Evolutionary conservation across 208 protist species (phyloP).

Genomic region (Leishmania turanica): DNA sequence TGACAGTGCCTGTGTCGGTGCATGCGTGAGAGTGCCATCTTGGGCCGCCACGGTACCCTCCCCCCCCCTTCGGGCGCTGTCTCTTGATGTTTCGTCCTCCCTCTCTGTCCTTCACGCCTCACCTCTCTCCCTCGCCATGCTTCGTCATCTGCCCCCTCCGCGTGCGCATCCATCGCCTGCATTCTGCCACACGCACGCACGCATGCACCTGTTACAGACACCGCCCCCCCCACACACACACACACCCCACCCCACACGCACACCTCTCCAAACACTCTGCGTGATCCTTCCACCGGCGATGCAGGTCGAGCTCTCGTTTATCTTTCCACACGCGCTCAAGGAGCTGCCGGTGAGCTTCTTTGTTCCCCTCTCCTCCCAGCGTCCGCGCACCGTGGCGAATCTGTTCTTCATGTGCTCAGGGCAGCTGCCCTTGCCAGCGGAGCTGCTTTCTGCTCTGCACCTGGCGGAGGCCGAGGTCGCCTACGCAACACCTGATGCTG

Average conservation of each 20-base stretch:
- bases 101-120: not conserved
- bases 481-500: slow-evolving; percentile 23
- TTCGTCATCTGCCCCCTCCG: not conserved
- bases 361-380: slow-evolving; percentile 53
- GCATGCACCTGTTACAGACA: not conserved
- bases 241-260: not conserved
- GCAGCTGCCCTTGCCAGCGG: slow-evolving; percentile 45
- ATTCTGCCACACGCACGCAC: not conserved
- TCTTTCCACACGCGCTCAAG: slow-evolving; percentile 53
- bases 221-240: too few relatives aligned
- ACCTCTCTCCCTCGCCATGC: not conserved
- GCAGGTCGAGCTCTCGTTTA: slow-evolving; percentile 61
- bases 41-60: not conserved
- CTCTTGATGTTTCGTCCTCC: not conserved
- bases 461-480: slow-evolving; percentile 23
- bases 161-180: not conserved
- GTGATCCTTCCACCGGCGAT: slow-evolving; percentile 24
- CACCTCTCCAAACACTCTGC: not conserved
- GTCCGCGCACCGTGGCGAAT: slow-evolving; percentile 63
- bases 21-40: not conserved
- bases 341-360: slow-evolving; percentile 45
- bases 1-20: not conserved
- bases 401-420: slow-evolving; percentile 71
- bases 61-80: not conserved
- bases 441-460: slow-evolving; percentile 31